Conservation (phyloP, 1,284 basidiomycete genomes). For the Volvariella volvacea region DNA sequence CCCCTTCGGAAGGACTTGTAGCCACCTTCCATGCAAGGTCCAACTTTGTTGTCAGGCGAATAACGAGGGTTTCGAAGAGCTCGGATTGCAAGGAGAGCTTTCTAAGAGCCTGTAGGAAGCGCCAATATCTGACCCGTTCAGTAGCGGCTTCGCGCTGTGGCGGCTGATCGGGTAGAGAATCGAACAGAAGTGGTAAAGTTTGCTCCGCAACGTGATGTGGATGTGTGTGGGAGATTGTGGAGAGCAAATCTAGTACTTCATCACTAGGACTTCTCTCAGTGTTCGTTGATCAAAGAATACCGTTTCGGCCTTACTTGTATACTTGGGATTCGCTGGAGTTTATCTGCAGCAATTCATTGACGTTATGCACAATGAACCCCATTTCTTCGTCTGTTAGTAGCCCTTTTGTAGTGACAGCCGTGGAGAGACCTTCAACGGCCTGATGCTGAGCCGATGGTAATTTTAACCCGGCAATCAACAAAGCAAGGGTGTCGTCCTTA, state of each 20-base stretch:
- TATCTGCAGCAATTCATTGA: constrained; percentile 54
- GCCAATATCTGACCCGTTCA: constrained; percentile 61
- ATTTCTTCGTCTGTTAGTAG: constrained; percentile 72
- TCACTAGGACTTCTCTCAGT: constrained; percentile 41
- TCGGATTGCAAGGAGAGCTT: constrained; percentile 70
- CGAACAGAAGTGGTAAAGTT: constrained; percentile 78
- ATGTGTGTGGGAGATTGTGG: constrained; percentile 54
- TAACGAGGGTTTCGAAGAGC: constrained; percentile 81
- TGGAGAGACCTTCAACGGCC: constrained; percentile 58
- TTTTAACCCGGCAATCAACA: constrained; percentile 60
- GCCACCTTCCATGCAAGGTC: constrained; percentile 50
- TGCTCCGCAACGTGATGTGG: constrained; percentile 69
- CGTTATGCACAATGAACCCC: constrained; percentile 70
- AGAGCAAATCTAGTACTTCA: constrained; percentile 62
- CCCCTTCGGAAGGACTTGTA: constrained; percentile 19
- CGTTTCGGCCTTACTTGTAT: constrained; percentile 1
- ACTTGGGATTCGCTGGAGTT: constrained; percentile 15
- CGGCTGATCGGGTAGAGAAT: constrained; percentile 61
- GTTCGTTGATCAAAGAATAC: constrained; percentile 7
- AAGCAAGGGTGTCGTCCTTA: constrained; percentile 72
- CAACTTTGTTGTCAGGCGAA: constrained; percentile 76
- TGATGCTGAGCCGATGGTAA: constrained; percentile 44
- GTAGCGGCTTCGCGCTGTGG: constrained; percentile 49
- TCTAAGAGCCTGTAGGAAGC: constrained; percentile 66
- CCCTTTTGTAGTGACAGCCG: constrained; percentile 54